Evolutionary conservation across 108 stramenopile species (phyloP), one percentile per base, ranked within the genome.

Genomic region (Skeletonema menzelii): DNA sequence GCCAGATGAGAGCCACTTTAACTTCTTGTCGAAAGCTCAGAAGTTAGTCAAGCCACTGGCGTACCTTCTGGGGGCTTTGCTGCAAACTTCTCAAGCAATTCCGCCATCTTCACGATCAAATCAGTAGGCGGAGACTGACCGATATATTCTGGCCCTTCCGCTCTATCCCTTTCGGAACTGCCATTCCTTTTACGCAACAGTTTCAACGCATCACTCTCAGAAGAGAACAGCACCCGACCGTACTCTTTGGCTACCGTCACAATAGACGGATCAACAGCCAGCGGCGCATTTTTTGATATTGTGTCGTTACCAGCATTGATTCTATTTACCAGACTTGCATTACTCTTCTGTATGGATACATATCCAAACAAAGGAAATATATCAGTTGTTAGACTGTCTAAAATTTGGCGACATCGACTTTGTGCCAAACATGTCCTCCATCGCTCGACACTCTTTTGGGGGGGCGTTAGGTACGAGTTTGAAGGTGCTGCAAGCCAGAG

Each of bases 171-270:
- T 22, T 2, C 49, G 22, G 20, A 53, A 20, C 10, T 20, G 22
- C 22, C 20, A 53, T 53, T 53, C 8, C 49, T 53, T 22, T 22
- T 20, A 10, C 49, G 7, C 22, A 46, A 17, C 44, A 46, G 17
- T 5, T 46, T 46, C 15, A 74, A 49, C 2, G 65, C 73, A 46
- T 32, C 59, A 32, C 57, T 31, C 37, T 74, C 73, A 0, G 73
- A 74, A 4, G 73, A 75, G 38, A 75, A 75, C 24, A 75, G 28
- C 26, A 75, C 65, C 44, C 63, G 73, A 13, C 73, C 73, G 37
- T 67, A 75, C 5, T 75, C 30, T 67, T 49, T 32, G 5, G 59
- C 22, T 24, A 75, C 65, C 34, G 32, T 53, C 14, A 58, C 44
- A 15, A 34, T 17, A 59, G 46, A 59, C 11, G 73, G 73, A 44